Evolutionary conservation across 2,329 filamentous ascomycete genomes (phyloP), one percentile per base, ranked within the genome.

Genomic region (Neoarthrinium moseri): DNA sequence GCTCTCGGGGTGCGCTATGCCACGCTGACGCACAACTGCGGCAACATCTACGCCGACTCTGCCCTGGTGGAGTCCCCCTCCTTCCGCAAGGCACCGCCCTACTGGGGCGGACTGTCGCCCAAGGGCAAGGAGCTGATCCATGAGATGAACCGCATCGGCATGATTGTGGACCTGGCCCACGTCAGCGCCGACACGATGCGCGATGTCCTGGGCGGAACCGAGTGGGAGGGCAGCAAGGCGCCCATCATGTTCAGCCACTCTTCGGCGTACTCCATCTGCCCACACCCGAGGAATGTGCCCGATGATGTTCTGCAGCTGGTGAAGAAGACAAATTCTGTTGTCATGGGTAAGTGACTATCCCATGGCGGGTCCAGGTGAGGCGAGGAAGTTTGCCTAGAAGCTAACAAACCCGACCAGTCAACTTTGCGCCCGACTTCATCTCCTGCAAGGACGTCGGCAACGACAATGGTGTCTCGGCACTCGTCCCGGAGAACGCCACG

Each of bases 61-160:
- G 91, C 91, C 3, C 67, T 94, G 5, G 72, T 75, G 55, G 73
- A 86, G 50, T 63, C 70, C 23, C 77, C 79, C 2, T 17, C 24
- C 15, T 55, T 72, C 12, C 60, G 69, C 54, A 67, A 71, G 65
- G 73, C 80, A 48, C 65, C 77, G 43, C 80, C 86, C 0, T 70
- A 78, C 46, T 88, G 84, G 80, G 71, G 77, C 43, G 92, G 92
- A 2, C 74, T 97, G 2, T 92, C 86, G 48, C 71, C 77, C 1
- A 75, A 76, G 1, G 92, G 92, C 4, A 78, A 80, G 42, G 63
- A 74, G 11, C 69, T 96, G 1, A 74, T 97, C 35, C 74, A 74
- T 27, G 92, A 97, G 71, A 96, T 97, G 91, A 97, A 96, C 64
- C 81, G 92, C 3, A 73, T 96, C 2, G 92, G 92, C 21, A 91